Evolutionary conservation across 2,329 filamentous ascomycete species (phyloP).

Genomic region (Lasiodiplodia sp.): DNA sequence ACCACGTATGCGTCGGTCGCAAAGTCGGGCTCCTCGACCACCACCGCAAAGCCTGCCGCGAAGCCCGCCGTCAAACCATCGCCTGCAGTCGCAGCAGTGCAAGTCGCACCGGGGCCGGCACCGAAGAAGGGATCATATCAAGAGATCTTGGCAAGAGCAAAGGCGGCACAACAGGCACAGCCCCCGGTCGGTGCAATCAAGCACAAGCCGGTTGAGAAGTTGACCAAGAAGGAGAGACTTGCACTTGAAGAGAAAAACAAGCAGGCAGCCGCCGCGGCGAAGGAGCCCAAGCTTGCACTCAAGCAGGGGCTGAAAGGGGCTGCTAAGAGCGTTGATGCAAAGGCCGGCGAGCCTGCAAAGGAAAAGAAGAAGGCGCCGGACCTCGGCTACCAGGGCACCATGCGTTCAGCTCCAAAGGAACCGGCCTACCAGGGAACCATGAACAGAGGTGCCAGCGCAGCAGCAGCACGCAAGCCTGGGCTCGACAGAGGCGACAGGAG

Average conservation of each 20-base stretch:
- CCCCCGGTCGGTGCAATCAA: constrained; percentile 71
- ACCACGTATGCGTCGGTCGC: constrained; percentile 35
- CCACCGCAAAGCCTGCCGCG: constrained; percentile 32
- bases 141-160: constrained; percentile 76
- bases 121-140: constrained; percentile 78
- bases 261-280: constrained; percentile 38
- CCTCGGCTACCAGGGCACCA: constrained; percentile 57
- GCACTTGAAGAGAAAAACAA: constrained; percentile 52
- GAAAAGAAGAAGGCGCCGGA: constrained; percentile 48
- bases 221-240: constrained; percentile 64
- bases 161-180: constrained; percentile 61
- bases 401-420: constrained; percentile 48
- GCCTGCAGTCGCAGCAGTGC: constrained; percentile 21
- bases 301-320: constrained; percentile 38
- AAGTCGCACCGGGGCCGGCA: constrained; percentile 43
- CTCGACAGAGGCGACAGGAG: constrained; percentile 33
- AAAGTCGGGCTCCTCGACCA: constrained; percentile 29
- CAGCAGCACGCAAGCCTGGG: constrained; percentile 38
- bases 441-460: constrained; percentile 31
- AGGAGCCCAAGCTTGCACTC: constrained; percentile 36
- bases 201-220: constrained; percentile 74
- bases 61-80: constrained; percentile 32
- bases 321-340: constrained; percentile 34
- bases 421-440: constrained; percentile 48
- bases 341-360: constrained; percentile 37